These are phyloP conservation scores for Cyberlindnera veronae DNA, from an alignment of 805 yeast genomes.

Conservation along the genomic window DNA sequence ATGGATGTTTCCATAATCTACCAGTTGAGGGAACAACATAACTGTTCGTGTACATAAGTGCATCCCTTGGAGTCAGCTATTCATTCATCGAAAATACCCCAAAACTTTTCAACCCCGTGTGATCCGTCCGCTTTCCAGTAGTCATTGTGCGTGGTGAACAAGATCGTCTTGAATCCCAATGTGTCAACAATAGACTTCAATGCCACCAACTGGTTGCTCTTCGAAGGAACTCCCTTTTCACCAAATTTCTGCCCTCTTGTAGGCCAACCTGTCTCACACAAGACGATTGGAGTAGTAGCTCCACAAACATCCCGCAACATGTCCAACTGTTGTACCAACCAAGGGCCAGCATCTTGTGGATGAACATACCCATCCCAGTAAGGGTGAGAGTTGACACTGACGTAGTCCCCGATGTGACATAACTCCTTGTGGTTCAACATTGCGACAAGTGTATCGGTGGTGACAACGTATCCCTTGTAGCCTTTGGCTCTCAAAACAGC, in stretches of 20 bases:
- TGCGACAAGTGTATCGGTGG: conserved; percentile 64
- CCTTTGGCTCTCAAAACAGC: conserved; percentile 41
- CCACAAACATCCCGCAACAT: conserved; percentile 45
- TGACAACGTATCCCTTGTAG: conserved; percentile 52
- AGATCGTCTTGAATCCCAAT: conserved; percentile 46
- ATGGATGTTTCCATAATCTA: not conserved
- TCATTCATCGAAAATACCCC: conserved; percentile 33
- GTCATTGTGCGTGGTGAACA: conserved; percentile 62
- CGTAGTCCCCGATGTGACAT: conserved; percentile 55
- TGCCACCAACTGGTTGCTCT: conserved; percentile 48
- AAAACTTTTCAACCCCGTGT: conserved; percentile 56
- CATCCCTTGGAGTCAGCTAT: not conserved
- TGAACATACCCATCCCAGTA: conserved; percentile 54
- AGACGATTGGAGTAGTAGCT: conserved; percentile 29
- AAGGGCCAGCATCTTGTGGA: conserved; percentile 52
- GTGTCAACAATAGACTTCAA: conserved; percentile 45
- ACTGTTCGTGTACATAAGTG: not conserved
- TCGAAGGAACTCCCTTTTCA: conserved; percentile 48
- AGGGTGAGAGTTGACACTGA: conserved; percentile 66
- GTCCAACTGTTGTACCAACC: conserved; percentile 46
- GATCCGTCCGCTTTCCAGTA: conserved; percentile 57
- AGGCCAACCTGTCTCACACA: conserved; percentile 73
- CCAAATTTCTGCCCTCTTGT: conserved; percentile 53
- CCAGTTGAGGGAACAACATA: not conserved
- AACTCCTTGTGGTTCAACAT: conserved; percentile 46